Percentiles rank a stretch among this genome's conserved stretches.
These are phyloP conservation scores for Kwoniella dendrophila DNA, from an alignment of 768 basidiomycete species.

Conservation along the genomic window DNA sequence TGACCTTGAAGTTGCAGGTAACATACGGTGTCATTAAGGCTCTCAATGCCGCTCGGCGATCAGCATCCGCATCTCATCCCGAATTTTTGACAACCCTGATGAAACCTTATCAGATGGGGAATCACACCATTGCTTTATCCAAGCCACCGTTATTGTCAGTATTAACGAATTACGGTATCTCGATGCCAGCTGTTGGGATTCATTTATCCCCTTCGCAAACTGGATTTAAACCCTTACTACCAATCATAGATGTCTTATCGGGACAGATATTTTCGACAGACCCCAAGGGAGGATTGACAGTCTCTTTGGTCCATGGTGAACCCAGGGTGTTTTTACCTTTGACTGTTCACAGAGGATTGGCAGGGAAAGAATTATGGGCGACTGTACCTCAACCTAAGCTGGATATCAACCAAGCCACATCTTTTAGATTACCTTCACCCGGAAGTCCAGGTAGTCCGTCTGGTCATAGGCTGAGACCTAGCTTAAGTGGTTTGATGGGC, in stretches of 20 bases:
- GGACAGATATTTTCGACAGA: slow-evolving; percentile 45
- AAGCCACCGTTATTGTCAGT: slow-evolving; percentile 51
- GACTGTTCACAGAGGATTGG: slow-evolving; percentile 20
- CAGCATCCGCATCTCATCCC: slow-evolving; percentile 35
- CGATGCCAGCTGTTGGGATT: slow-evolving; percentile 26
- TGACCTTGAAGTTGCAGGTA: slow-evolving; percentile 8
- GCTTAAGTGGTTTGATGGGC: slow-evolving; percentile 32
- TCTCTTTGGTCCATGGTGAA: slow-evolving; percentile 40
- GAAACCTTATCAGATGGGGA: slow-evolving; percentile 30
- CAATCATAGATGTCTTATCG: slow-evolving; percentile 43
- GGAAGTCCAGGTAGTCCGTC: slow-evolving; percentile 19
- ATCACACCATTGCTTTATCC: slow-evolving; percentile 41
- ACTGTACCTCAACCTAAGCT: slow-evolving; percentile 4
- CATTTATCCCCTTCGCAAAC: slow-evolving; percentile 32
- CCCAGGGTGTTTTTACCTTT: slow-evolving; percentile 48
- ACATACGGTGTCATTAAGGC: slow-evolving; percentile 34
- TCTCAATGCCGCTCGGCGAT: slow-evolving; percentile 45
- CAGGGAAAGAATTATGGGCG: slow-evolving; percentile 19
- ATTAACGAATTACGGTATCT: slow-evolving; percentile 48
- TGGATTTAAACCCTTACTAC: slow-evolving; percentile 41
- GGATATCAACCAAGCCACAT: slow-evolving; percentile 3
- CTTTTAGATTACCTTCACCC: slow-evolving; percentile 10
- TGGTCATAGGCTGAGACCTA: slow-evolving; percentile 27
- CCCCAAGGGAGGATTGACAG: slow-evolving; percentile 36
- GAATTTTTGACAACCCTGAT: slow-evolving; percentile 41